Conservation (phyloP, 2,329 filamentous ascomycete species). For the Penicillium freii region DNA sequence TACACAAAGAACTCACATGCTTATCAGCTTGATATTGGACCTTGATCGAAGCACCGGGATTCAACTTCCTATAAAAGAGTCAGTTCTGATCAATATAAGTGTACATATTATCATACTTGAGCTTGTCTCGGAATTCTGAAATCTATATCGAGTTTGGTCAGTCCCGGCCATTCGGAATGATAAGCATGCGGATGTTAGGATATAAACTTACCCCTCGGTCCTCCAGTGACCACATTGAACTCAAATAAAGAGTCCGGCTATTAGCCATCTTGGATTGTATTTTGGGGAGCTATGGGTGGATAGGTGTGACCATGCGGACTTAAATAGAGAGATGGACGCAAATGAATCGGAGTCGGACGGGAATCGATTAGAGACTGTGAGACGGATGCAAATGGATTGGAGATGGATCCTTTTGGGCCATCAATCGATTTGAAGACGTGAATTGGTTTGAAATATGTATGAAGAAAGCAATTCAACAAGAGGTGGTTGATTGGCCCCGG, state of each 20-base stretch:
- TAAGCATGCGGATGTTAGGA: background rate
- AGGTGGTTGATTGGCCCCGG: background rate
- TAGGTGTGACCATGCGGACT: background rate
- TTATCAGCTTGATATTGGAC: background rate
- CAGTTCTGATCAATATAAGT: background rate
- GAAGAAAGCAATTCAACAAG: background rate
- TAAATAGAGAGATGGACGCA: no score
- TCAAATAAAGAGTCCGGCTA: background rate
- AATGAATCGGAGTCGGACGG: background rate
- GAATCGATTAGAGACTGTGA: background rate
- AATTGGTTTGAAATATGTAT: background rate
- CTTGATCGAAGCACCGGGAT: background rate
- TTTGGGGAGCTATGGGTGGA: background rate
- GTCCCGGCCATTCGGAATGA: background rate
- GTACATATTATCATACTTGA: background rate
- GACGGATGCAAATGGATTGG: background rate
- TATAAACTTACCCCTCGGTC: background rate
- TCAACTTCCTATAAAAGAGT: background rate
- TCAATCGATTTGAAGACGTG: background rate
- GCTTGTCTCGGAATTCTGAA: background rate
- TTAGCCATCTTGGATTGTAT: background rate
- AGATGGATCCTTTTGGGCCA: background rate
- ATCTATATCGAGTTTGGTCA: background rate
- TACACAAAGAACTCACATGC: background rate
- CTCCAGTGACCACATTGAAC: background rate